A percentile compares a stretch with the other conserved stretches of the same genome.
Evolutionary conservation across 148 eudicot species (phyloP).

Genomic region (Silene uniflora): DNA sequence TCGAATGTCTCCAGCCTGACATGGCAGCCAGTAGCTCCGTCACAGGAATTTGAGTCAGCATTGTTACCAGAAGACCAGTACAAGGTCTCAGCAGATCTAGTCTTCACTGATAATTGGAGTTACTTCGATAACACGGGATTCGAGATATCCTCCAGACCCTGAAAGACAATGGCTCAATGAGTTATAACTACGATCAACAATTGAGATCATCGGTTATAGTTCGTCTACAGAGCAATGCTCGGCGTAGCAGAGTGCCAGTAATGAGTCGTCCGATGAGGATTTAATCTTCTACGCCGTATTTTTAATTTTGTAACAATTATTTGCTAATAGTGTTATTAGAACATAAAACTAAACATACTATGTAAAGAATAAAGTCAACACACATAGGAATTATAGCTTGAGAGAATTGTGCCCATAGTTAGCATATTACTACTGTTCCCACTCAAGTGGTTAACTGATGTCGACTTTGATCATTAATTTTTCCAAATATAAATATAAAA

Average conservation of each 20-base stretch:
- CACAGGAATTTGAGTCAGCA: slow-evolving; percentile 46
- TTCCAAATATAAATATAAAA: not conserved
- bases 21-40: slow-evolving; percentile 40
- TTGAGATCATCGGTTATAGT: slow-evolving; percentile 4
- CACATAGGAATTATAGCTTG: not conserved
- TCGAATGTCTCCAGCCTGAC: slow-evolving; percentile 30
- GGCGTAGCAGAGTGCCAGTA: slow-evolving; percentile 3
- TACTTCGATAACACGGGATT: slow-evolving; percentile 44
- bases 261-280: slow-evolving; percentile 8
- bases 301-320: slow-evolving; percentile 19
- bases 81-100: slow-evolving; percentile 26
- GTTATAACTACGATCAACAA: not conserved
- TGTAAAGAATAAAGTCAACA: slow-evolving; percentile 20
- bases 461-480: not conserved
- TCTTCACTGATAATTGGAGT: slow-evolving; percentile 48
- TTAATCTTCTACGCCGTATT: not conserved
- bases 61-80: slow-evolving; percentile 33
- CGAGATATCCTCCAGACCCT: slow-evolving; percentile 41
- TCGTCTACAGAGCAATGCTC: not conserved
- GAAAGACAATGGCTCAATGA: not conserved
- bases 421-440: not conserved
- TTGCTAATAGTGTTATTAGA: slow-evolving; percentile 19
- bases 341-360: slow-evolving; percentile 22
- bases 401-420: not conserved
- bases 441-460: no score